A percentile compares a stretch with the other conserved stretches of the same genome.
phyloP scores from a whole-genome alignment of 2,329 filamentous ascomycete species.

The Cordyceps farinosa region DNA sequence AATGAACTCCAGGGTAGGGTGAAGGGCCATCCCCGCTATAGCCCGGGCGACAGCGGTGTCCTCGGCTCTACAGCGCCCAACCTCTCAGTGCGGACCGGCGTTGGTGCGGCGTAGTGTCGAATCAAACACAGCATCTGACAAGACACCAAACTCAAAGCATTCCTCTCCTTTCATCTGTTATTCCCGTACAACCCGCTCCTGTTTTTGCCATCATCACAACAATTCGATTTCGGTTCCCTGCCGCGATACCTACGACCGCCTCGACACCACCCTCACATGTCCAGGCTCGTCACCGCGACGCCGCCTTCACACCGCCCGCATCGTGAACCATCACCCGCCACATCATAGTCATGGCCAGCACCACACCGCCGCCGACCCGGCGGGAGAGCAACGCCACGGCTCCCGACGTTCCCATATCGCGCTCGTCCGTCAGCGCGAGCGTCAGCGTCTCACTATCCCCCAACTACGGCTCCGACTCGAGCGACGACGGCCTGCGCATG shows the following conservation, averaged over 20 bases:
- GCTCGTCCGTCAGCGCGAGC: constrained; percentile 11
- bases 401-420: constrained; percentile 15
- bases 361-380: constrained; percentile 16
- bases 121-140: neutral
- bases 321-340: constrained; percentile 27
- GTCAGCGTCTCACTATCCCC: constrained; percentile 4
- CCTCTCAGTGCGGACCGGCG: neutral
- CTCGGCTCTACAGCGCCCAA: neutral
- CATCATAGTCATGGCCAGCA: constrained; percentile 14
- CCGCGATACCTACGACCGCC: neutral
- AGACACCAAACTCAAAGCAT: neutral
- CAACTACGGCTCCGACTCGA: constrained; percentile 32
- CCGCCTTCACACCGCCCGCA: constrained; percentile 21
- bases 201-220: neutral
- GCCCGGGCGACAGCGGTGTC: neutral
- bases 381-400: constrained; percentile 17
- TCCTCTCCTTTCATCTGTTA: neutral
- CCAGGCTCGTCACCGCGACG: neutral
- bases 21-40: neutral
- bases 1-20: neutral
- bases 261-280: neutral
- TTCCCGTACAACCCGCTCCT: neutral
- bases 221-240: neutral
- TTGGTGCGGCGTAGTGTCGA: too few relatives aligned
- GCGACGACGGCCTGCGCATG: constrained; percentile 35